Evolutionary conservation across 192 early-diverging fungal genomes (phyloP), one percentile per base, ranked within the genome.

Genomic region (Coemansia sp.): DNA sequence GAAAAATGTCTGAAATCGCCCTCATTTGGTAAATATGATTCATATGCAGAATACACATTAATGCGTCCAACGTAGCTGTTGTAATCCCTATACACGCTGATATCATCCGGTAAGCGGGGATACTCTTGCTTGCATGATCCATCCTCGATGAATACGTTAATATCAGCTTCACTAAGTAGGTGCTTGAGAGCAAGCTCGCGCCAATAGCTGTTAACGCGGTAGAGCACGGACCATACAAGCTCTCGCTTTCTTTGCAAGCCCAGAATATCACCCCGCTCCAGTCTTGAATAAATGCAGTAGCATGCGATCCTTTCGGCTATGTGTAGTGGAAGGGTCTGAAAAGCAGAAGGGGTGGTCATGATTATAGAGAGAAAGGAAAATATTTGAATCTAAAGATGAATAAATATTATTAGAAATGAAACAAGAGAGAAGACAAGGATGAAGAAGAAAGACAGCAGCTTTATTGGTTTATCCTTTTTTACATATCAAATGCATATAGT

Each of bases 291-390:
- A 45, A 38, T 62, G 11, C 51, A 49, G n/a, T 59, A 63, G 11
- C 14, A 32, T 20, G 57, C 37, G 14, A 70, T 57, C 10, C 22
- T 17, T 45, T 70, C 74, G 1, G 60, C 19, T 14, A 66, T 16
- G 17, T 63, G 61, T 19, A 44, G 46, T 13, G 74, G 59, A 11
- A 76, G 64, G 2, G 3, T 5, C 25, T 53, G 64, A 1, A 56
- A 55, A 10, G 25, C 8, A 17, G 55, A 56, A 17, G 20, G 32
- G 5, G 39, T n/a, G 20, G 38, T 41, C 42, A 65, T 65, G 22
- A 20, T 41, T 19, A 17, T 32, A 32, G 32, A 32, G 2, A 32
- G 32, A 20, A 20, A 20, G 32, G 4, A 32, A 32, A 32, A 4
- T 32, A 32, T 32, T 32, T 32, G 32, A 4, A 32, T 4, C 32